Evolutionary conservation across 768 basidiomycete genomes (phyloP), one percentile per base, ranked within the genome.

Genomic region (Mycena galericulata): DNA sequence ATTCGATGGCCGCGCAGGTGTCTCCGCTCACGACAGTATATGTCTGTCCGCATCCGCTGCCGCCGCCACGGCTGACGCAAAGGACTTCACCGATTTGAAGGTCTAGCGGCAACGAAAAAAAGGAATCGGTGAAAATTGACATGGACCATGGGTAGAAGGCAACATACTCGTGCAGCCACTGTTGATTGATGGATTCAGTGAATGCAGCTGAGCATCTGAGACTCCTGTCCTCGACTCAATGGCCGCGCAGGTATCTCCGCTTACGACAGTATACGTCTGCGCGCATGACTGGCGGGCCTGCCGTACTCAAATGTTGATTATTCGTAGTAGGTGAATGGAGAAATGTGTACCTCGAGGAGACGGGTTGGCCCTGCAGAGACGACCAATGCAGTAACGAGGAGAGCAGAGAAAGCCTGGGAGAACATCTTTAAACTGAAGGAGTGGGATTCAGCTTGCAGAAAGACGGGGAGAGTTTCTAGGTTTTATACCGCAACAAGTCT

Each of bases 11-110:
- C 11, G 36, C 22, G 53, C 66, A 68, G 60, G 53, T 62, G 54
- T 68, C 67, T 41, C 67, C 67, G 60, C 36, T 41, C 59, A 56
- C 60, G 59, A 69, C 67, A 22, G 67, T 62, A 36, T 68, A 68
- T 17, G 62, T 53, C 49, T 30, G 24, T 10, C 46, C 4, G 46
- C 67, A 69, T 27, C 38, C 54, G 34, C 49, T 49, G 32, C 61
- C 34, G n/a, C 30, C 29, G 32, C 46, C 58, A 30, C 32, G 34
- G 47, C 60, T 50, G 29, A 51, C 24, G 61, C 61, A 62, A 24
- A 62, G 61, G 40, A 53, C 50, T 38, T 62, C 32, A 12, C 61
- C 61, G 40, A 62, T 62, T 38, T 62, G 61, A 29, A 62, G 61
- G 26, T 62, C 61, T 62, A 36, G 34, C 34, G 34, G 34, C 34